These are phyloP conservation scores for Claviceps humidiphila DNA, from an alignment of 2,329 filamentous ascomycete species.

Conservation along the genomic window DNA sequence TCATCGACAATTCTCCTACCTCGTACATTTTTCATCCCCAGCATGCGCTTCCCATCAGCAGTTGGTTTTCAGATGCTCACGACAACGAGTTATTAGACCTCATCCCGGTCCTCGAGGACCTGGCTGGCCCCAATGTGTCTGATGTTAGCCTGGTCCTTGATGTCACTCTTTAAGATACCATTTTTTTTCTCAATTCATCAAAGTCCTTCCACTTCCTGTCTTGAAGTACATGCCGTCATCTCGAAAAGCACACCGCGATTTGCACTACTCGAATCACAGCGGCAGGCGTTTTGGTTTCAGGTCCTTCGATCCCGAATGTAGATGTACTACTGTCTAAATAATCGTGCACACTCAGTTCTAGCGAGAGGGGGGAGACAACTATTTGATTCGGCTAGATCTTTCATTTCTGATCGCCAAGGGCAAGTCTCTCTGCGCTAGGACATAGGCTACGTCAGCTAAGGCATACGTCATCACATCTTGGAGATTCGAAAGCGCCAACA, in stretches of 20 bases:
- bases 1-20: slow-evolving; percentile 98
- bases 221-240: slow-evolving; percentile 16
- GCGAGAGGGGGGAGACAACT: not conserved
- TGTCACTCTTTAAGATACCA: slow-evolving; percentile 54
- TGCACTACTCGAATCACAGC: slow-evolving; percentile 34
- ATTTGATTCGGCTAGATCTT: slow-evolving; percentile 2
- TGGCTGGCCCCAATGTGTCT: slow-evolving; percentile 75
- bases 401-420: slow-evolving; percentile 5
- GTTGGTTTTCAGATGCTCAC: slow-evolving; percentile 98
- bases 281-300: slow-evolving; percentile 43
- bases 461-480: slow-evolving; percentile 18
- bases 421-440: slow-evolving; percentile 5
- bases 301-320: slow-evolving; percentile 34
- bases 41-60: slow-evolving; percentile 97
- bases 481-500: slow-evolving; percentile 16
- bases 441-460: slow-evolving; percentile 12
- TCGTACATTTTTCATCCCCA: slow-evolving; percentile 99
- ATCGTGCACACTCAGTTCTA: slow-evolving; percentile 26
- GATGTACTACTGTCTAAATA: slow-evolving; percentile 39
- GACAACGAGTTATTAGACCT: slow-evolving; percentile 97
- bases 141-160: slow-evolving; percentile 97
- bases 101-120: slow-evolving; percentile 94
- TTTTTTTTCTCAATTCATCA: slow-evolving; percentile 13
- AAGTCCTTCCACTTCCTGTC: slow-evolving; percentile 17
- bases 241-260: slow-evolving; percentile 20